phyloP scores from a whole-genome alignment of 2,329 filamentous ascomycete species.

The Pseudogymnoascus sp. region DNA sequence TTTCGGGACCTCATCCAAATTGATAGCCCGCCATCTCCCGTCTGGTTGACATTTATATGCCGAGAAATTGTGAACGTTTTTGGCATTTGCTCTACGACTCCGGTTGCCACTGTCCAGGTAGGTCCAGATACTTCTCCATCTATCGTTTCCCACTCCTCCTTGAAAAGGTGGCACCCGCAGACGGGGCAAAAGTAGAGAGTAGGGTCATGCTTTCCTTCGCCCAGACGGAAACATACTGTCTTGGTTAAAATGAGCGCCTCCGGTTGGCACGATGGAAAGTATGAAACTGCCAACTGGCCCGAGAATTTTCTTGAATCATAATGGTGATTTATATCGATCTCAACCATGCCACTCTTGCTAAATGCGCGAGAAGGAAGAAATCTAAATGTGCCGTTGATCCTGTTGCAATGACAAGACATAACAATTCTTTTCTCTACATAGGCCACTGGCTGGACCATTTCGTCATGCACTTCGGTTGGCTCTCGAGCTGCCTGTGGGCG shows the following conservation, averaged over 20 bases:
- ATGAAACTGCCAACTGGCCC: background rate
- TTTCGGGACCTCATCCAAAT: constrained; percentile 38
- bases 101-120: background rate
- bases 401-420: background rate
- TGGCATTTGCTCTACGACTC: background rate
- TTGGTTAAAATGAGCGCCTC: background rate
- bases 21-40: constrained; percentile 44
- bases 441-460: background rate
- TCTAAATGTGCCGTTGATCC: background rate
- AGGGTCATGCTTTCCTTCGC: background rate
- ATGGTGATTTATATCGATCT: background rate
- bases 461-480: background rate
- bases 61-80: background rate
- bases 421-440: background rate
- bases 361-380: background rate
- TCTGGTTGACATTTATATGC: constrained; percentile 35
- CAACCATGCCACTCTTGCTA: background rate
- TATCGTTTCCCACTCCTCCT: background rate
- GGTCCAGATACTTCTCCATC: background rate
- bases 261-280: background rate
- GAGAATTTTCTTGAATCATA: background rate
- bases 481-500: background rate
- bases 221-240: background rate
- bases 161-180: background rate
- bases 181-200: background rate